Conservation (phyloP, 1,139 yeast genomes). For the Hyphopichia fennica region DNA sequence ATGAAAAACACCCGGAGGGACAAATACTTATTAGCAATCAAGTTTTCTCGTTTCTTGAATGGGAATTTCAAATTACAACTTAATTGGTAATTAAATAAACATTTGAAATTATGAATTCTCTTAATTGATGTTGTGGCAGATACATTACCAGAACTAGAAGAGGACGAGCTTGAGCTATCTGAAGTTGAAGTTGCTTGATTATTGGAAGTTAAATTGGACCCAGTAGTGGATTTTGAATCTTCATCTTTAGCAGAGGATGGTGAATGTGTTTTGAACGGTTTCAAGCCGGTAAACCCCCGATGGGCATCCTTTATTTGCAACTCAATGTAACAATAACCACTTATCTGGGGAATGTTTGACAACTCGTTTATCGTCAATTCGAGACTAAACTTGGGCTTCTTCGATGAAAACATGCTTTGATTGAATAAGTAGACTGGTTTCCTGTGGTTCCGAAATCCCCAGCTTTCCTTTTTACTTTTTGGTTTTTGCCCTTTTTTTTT, state of each 20-base stretch:
- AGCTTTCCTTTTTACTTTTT: too few species aligned
- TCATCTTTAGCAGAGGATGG: background rate
- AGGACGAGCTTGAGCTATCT: conserved; percentile 1
- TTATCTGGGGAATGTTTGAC: conserved; percentile 77
- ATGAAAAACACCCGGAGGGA: conserved; percentile 35
- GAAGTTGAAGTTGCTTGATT: conserved; percentile 1
- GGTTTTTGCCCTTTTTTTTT: too few species aligned
- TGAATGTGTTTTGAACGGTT: conserved; percentile 4
- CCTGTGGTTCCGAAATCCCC: too few species aligned
- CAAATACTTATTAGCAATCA: conserved; percentile 40
- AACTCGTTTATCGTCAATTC: conserved; percentile 64
- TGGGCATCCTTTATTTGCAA: conserved; percentile 36
- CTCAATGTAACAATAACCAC: conserved; percentile 67
- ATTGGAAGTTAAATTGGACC: background rate
- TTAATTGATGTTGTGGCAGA: conserved; percentile 33
- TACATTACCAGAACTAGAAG: conserved; percentile 23
- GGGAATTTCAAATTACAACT: conserved; percentile 44
- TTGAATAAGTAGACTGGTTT: too few species aligned
- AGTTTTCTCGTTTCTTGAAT: conserved; percentile 32
- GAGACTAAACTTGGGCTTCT: conserved; percentile 54
- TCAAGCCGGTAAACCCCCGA: conserved; percentile 8
- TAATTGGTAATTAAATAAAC: conserved; percentile 38
- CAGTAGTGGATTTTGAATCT: conserved; percentile 2
- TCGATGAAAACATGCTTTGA: conserved; percentile 6
- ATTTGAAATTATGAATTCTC: conserved; percentile 44